Evolutionary conservation across 148 eudicot species (phyloP).

Genomic region (Mesembryanthemum crystallinum): DNA sequence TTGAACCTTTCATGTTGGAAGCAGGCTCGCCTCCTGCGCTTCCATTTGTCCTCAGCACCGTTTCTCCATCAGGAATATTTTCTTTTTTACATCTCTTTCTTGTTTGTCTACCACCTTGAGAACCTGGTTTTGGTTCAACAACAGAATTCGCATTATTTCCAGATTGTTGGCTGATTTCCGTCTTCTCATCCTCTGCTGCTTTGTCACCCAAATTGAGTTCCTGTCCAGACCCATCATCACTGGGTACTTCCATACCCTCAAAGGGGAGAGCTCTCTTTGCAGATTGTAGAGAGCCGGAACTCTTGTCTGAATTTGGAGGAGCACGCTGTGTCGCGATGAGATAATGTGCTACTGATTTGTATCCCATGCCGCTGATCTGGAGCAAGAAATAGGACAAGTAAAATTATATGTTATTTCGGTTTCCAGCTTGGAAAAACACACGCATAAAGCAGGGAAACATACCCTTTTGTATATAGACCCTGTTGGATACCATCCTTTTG

Average conservation of each 20-base stretch:
- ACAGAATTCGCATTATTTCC: not conserved
- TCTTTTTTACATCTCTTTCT: conserved; percentile 16
- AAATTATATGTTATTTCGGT: not conserved
- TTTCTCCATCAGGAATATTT: not conserved
- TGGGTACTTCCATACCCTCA: conserved; percentile 34
- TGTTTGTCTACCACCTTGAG: conserved; percentile 11
- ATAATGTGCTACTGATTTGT: conserved; percentile 89
- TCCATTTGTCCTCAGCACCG: not conserved
- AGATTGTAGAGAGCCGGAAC: conserved; percentile 36
- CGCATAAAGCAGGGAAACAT: not conserved
- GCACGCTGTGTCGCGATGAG: conserved; percentile 63
- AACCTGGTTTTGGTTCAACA: not conserved
- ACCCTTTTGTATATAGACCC: conserved; percentile 71
- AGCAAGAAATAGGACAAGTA: conserved; percentile 3
- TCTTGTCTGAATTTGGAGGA: conserved; percentile 33
- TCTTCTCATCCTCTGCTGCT: not conserved
- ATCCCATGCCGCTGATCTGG: conserved; percentile 66
- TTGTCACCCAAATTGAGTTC: conserved; percentile 15
- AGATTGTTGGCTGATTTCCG: conserved; percentile 11
- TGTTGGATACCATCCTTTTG: conserved; percentile 90
- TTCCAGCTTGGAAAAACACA: not conserved
- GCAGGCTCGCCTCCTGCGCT: conserved; percentile 1
- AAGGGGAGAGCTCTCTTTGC: conserved; percentile 70
- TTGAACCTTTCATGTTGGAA: not conserved
- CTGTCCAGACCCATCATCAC: conserved; percentile 4